Percentiles rank a stretch among this genome's conserved stretches.
Conservation (phyloP, 257 asterid species). For the Cinchona pubescens region DNA sequence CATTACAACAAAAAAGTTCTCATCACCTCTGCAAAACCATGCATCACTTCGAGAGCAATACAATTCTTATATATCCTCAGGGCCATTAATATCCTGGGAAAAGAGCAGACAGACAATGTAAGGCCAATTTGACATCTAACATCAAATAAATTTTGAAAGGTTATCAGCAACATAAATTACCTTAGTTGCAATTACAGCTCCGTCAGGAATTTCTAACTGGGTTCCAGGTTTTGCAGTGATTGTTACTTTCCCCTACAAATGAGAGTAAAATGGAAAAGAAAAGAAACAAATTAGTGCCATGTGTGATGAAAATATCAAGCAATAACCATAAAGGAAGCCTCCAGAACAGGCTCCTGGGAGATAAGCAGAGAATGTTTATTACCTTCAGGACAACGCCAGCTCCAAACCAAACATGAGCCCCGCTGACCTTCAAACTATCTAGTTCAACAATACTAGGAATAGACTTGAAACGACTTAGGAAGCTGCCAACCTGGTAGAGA, state of each 20-base stretch:
- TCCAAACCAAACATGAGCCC: slow-evolving; percentile 94
- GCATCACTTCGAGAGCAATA: slow-evolving; percentile 6
- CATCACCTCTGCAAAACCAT: slow-evolving; percentile 4
- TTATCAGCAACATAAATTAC: slow-evolving; percentile 28
- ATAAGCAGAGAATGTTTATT: slow-evolving; percentile 6
- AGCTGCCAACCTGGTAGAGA: slow-evolving; percentile 59
- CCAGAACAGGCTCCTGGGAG: not conserved
- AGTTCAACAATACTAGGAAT: slow-evolving; percentile 92
- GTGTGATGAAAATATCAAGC: not conserved
- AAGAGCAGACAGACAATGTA: slow-evolving; percentile 11
- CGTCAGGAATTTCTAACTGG: slow-evolving; percentile 82
- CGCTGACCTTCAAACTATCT: slow-evolving; percentile 84
- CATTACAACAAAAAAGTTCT: slow-evolving; percentile 4
- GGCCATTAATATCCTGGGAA: slow-evolving; percentile 77
- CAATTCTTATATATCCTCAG: slow-evolving; percentile 59
- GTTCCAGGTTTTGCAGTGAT: slow-evolving; percentile 69
- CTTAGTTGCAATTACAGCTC: slow-evolving; percentile 71
- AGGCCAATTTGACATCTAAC: slow-evolving; percentile 3
- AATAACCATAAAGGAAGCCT: not conserved
- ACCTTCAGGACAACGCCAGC: slow-evolving; percentile 77
- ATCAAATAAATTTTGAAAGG: not conserved
- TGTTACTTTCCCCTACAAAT: slow-evolving; percentile 70
- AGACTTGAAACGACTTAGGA: slow-evolving; percentile 80
- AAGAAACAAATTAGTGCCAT: not conserved
- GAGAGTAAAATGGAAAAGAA: not conserved